These are phyloP conservation scores for Cryphonectria nitschkei DNA, from an alignment of 2,329 filamentous ascomycete species.

Conservation along the genomic window DNA sequence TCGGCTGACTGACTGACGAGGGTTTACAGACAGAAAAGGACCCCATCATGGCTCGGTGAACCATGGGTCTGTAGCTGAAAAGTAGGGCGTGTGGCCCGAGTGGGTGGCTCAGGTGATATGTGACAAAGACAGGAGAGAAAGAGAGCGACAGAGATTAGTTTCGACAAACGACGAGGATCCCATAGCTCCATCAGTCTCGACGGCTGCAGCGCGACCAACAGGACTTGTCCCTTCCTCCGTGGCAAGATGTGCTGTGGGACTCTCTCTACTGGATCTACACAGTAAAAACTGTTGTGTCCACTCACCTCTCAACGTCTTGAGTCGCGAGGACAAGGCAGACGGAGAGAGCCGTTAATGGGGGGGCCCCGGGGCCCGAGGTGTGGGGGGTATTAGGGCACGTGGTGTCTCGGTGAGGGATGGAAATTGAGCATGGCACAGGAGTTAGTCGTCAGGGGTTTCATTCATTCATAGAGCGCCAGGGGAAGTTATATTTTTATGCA, in stretches of 20 bases:
- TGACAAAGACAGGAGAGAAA: no score
- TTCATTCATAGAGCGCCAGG: not conserved
- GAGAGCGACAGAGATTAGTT: no score
- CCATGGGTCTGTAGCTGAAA: conserved; percentile 14
- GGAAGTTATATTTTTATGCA: not conserved
- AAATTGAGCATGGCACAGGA: not conserved
- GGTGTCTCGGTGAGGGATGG: not conserved
- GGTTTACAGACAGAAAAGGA: conserved; percentile 11
- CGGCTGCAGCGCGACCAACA: not conserved
- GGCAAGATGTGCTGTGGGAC: no score
- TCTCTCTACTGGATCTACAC: no score
- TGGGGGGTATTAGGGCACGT: not conserved
- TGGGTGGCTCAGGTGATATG: not conserved
- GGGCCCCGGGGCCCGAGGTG: no score
- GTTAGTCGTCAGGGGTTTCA: not conserved
- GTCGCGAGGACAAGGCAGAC: not conserved
- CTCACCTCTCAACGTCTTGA: not conserved
- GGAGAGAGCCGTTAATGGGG: not conserved
- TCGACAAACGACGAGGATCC: not conserved
- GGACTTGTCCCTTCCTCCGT: not conserved
- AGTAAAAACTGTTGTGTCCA: not conserved
- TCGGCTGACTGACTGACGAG: not conserved
- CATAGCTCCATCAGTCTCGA: not conserved
- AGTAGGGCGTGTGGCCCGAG: not conserved
- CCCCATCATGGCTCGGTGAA: not conserved